A percentile compares a stretch with the other conserved stretches of the same genome.
Evolutionary conservation across 1,284 basidiomycete genomes (phyloP).

Genomic region (Somion occarium): DNA sequence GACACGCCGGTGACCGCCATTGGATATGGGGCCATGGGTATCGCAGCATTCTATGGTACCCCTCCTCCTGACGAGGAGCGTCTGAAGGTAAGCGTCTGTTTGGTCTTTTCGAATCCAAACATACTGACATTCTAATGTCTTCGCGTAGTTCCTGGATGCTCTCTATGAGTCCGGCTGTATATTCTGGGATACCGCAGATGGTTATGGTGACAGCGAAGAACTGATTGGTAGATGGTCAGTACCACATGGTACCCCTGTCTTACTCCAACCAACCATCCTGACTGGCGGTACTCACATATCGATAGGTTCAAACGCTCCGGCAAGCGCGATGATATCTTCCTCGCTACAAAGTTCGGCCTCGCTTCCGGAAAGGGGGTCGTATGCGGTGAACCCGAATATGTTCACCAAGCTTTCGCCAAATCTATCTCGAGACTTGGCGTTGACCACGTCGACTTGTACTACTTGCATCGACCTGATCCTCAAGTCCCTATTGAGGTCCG

Average conservation of each 20-base stretch:
- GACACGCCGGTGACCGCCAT: slow-evolving; percentile 5
- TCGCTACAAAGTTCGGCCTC: slow-evolving; percentile 53
- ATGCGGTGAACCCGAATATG: slow-evolving; percentile 31
- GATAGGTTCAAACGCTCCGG: slow-evolving; percentile 31
- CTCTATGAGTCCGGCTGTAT: background rate
- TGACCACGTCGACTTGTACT: slow-evolving; percentile 45
- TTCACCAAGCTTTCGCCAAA: slow-evolving; percentile 29
- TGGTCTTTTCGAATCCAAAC: background rate
- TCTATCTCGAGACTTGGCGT: slow-evolving; percentile 38
- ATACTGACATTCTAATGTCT: background rate
- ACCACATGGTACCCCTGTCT: background rate
- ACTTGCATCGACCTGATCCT: slow-evolving; percentile 30
- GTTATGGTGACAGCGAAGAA: slow-evolving; percentile 23
- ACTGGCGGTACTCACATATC: background rate
- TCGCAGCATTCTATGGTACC: slow-evolving; percentile 3
- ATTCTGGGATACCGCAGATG: slow-evolving; percentile 27
- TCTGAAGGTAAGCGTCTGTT: background rate
- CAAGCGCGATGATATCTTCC: slow-evolving; percentile 37
- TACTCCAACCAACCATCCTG: background rate
- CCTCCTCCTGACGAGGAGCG: slow-evolving; percentile 3
- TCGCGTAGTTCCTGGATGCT: background rate
- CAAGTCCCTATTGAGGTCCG: slow-evolving; percentile 29
- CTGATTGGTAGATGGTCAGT: slow-evolving; percentile 24
- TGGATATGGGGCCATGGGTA: slow-evolving; percentile 6
- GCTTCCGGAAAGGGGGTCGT: too few species aligned